A percentile compares a stretch with the other conserved stretches of the same genome.
Conservation (phyloP, 2,329 filamentous ascomycete species). For the Trichoderma breve region DNA sequence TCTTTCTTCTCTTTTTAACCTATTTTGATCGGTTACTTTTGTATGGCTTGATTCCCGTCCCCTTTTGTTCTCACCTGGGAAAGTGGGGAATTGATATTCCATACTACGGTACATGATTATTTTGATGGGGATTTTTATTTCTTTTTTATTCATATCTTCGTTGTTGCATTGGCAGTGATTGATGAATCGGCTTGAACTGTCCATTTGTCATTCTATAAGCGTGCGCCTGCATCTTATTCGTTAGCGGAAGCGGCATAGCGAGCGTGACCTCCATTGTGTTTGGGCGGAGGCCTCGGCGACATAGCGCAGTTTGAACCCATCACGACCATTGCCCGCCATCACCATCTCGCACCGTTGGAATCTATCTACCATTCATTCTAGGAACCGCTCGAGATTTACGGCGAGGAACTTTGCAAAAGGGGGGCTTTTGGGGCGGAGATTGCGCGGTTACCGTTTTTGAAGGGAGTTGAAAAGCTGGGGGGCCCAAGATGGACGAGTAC, state of each 20-base stretch:
- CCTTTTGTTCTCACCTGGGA: background rate
- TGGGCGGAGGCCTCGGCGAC: background rate
- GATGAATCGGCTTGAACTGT: background rate
- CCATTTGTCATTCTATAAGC: background rate
- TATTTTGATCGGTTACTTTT: background rate
- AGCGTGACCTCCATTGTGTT: background rate
- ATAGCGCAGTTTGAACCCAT: background rate
- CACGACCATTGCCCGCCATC: background rate
- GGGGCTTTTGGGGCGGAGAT: background rate
- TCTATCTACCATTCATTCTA: background rate
- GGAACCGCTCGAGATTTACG: background rate
- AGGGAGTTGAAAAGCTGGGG: background rate
- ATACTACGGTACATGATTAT: background rate
- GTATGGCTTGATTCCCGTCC: background rate
- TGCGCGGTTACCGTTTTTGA: background rate
- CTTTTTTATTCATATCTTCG: background rate
- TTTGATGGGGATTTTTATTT: background rate
- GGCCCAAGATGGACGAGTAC: conserved; percentile 54
- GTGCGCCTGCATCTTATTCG: background rate
- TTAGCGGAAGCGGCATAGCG: background rate
- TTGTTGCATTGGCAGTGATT: background rate
- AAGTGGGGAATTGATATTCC: background rate
- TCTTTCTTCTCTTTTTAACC: background rate
- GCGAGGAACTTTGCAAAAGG: background rate
- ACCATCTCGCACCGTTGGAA: background rate